These are phyloP conservation scores for Kazachstania viticola DNA, from an alignment of 805 yeast species.

Conservation along the genomic window DNA sequence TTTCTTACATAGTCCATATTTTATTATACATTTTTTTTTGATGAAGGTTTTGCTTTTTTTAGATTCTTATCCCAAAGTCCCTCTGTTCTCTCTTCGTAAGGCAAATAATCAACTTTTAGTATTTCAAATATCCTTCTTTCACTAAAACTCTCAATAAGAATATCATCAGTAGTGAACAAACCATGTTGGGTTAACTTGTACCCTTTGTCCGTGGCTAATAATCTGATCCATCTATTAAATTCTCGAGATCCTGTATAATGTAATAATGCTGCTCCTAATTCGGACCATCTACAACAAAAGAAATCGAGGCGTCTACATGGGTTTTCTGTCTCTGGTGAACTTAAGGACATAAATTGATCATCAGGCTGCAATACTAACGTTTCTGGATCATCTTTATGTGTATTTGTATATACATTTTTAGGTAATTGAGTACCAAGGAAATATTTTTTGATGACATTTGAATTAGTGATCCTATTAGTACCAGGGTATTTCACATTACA, in stretches of 20 bases:
- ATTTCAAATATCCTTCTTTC: constrained; percentile 18
- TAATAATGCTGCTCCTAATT: constrained; percentile 23
- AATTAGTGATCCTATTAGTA: constrained; percentile 1
- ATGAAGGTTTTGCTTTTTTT: neutral
- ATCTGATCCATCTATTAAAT: constrained; percentile 21
- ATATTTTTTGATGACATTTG: constrained; percentile 8
- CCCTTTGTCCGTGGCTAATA: constrained; percentile 18
- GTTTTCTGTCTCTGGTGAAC: constrained; percentile 2
- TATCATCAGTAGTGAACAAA: constrained; percentile 11
- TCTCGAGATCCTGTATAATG: constrained; percentile 26
- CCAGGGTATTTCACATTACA: constrained; percentile 5
- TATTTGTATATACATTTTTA: neutral
- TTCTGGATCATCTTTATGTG: neutral
- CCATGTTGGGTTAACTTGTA: constrained; percentile 24
- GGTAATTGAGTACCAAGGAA: constrained; percentile 14
- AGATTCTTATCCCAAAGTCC: constrained; percentile 5
- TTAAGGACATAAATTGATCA: constrained; percentile 17
- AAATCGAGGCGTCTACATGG: constrained; percentile 25
- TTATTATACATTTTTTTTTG: neutral
- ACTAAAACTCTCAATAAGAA: constrained; percentile 17
- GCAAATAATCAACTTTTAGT: constrained; percentile 12
- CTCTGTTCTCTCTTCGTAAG: constrained; percentile 2
- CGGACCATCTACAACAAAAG: constrained; percentile 21
- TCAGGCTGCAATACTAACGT: constrained; percentile 3
- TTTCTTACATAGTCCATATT: neutral